phyloP scores from a whole-genome alignment of 345 rosid genomes.

The Eucalyptus polybractea region DNA sequence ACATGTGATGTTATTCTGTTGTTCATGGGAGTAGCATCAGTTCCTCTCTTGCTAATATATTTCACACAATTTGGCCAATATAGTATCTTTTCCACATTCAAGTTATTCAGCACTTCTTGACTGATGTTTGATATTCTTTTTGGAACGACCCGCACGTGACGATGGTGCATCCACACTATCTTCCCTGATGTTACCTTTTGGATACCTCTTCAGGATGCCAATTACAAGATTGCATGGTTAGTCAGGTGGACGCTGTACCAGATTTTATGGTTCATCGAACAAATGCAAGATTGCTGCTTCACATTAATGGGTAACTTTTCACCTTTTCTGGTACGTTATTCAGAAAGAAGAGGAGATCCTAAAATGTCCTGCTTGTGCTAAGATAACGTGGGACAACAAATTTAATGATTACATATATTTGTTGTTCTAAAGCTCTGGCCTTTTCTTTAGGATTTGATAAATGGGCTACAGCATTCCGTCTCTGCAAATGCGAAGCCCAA shows the following conservation, averaged over 20 bases:
- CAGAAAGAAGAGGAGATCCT: background rate
- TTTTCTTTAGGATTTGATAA: slow-evolving; percentile 59
- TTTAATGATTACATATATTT: background rate
- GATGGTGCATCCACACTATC: background rate
- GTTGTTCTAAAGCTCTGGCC: background rate
- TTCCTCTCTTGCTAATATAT: background rate
- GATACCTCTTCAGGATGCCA: background rate
- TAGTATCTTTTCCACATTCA: background rate
- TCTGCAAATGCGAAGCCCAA: slow-evolving; percentile 54
- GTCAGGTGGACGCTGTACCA: slow-evolving; percentile 85
- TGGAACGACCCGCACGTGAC: background rate
- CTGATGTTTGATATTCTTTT: background rate
- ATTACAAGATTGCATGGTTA: background rate
- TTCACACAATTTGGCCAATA: background rate
- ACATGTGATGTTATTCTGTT: background rate
- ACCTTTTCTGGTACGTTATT: background rate
- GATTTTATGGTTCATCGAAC: slow-evolving; percentile 73
- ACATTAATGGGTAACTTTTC: slow-evolving; percentile 68
- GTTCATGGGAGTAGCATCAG: background rate
- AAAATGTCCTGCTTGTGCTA: background rate
- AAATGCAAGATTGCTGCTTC: slow-evolving; percentile 77
- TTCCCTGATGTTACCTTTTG: background rate
- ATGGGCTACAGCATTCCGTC: slow-evolving; percentile 76
- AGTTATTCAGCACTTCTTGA: background rate
- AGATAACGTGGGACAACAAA: background rate